Base-by-base conservation (phyloP, 2,329 filamentous ascomycete species). In the Cytospora leucostoma region DNA sequence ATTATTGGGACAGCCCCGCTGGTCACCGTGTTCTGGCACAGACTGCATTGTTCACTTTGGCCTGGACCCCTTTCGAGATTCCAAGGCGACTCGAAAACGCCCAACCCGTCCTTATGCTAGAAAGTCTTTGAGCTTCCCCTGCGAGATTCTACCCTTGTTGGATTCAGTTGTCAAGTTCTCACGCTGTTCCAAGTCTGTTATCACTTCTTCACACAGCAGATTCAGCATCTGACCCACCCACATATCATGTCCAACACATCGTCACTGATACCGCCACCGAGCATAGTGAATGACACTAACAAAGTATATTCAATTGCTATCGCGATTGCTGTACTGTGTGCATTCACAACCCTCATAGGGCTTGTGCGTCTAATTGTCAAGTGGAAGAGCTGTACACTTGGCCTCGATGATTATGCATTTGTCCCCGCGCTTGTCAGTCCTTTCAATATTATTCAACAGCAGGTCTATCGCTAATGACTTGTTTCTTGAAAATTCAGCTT, bases 401-500 rank as follows among this genome's bases (percentile, higher is more conserved):
- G 68, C 3, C 13, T 54, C 11, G 69, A 71, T 52, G 70, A 71
- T 47, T 70, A 66, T 58, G 67, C 68, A 15, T 68, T 70, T 7
- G 47, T 67, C 12, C 67, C 66, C n/a, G 64, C 66, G 37, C 61
- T 68, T 27, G 68, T 68, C 57, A 58, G 65, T 52, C 4, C 7
- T 33, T n/a, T 21, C 21, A 13, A 21, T 32, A 19, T n/a, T 35
- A 13, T 5, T 21, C 7, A 2, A 17, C 3, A 17, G 35, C 34
- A 32, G 8, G 21, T 50, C n/a, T 32, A 5, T 61, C n/a, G 40
- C 49, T 34, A 53, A 56, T n/a, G 4, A 53, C 54, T 50, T 17
- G 7, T 40, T 34, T 35, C 15, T 7, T 32, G n/a, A n/a, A n/a
- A n/a, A n/a, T 3, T 7, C 57, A 71, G 69, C 15, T 68, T 10